A percentile compares a stretch with the other conserved stretches of the same genome.
Conservation (phyloP, 805 yeast genomes). For the Teunomyces gatunensis region DNA sequence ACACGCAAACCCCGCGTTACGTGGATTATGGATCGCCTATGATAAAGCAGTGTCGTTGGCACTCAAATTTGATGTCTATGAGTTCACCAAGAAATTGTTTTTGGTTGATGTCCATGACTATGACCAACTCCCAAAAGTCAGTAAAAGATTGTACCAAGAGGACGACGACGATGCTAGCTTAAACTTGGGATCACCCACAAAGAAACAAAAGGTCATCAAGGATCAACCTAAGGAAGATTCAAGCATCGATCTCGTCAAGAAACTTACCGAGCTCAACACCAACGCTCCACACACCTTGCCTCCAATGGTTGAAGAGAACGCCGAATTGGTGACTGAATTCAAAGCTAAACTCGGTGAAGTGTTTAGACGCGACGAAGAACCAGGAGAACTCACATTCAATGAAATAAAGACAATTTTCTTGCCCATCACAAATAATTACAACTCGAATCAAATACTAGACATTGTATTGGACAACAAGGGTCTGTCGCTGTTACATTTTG, state of each 20-base stretch:
- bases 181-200: constrained; percentile 34
- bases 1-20: constrained; percentile 25
- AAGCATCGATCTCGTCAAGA: constrained; percentile 1
- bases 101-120: constrained; percentile 45
- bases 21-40: constrained; percentile 44
- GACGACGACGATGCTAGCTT: constrained; percentile 11
- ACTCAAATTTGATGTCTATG: constrained; percentile 38
- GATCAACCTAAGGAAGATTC: constrained; percentile 2
- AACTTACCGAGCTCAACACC: constrained; percentile 26
- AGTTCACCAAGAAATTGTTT: constrained; percentile 33
- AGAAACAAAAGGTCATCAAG: constrained; percentile 25
- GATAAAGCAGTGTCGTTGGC: constrained; percentile 42
- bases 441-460: constrained; percentile 18
- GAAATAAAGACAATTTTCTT: constrained; percentile 26
- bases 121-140: constrained; percentile 32
- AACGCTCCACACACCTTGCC: constrained; percentile 48
- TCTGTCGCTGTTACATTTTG: constrained; percentile 44
- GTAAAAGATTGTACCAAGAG: constrained; percentile 14
- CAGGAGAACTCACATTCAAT: constrained; percentile 12
- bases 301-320: constrained; percentile 39
- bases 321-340: constrained; percentile 29
- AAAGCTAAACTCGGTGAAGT: constrained; percentile 33
- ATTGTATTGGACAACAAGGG: constrained; percentile 39
- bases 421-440: constrained; percentile 17
- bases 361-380: constrained; percentile 32